phyloP scores from a whole-genome alignment of 768 basidiomycete species.

The Ephemerocybe angulata region DNA sequence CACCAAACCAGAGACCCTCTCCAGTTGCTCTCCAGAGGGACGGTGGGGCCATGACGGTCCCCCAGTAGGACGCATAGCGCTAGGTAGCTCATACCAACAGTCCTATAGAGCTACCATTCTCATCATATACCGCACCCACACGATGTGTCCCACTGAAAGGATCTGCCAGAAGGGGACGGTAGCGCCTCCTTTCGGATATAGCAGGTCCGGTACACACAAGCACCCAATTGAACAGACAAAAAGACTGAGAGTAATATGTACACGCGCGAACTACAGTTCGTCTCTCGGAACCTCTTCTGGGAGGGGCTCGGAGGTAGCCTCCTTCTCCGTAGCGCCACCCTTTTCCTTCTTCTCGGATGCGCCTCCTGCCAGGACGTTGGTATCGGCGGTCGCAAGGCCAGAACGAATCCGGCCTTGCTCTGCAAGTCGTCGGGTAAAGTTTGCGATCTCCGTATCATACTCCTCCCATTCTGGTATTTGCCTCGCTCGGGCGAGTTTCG shows the following conservation, averaged over 20 bases:
- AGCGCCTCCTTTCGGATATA: too few species aligned
- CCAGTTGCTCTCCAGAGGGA: too few species aligned
- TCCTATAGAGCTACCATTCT: too few species aligned
- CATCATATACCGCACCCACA: too few species aligned
- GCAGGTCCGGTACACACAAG: too few species aligned
- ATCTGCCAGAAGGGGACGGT: too few species aligned
- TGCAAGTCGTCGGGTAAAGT: slow-evolving; percentile 70
- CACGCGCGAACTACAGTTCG: background rate
- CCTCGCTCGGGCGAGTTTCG: slow-evolving; percentile 87
- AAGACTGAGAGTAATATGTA: background rate
- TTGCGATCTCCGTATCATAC: slow-evolving; percentile 88
- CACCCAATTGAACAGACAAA: background rate
- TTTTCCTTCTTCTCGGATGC: slow-evolving; percentile 12
- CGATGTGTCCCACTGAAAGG: too few species aligned
- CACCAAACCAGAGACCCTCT: too few species aligned
- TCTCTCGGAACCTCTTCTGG: slow-evolving; percentile 1
- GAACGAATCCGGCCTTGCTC: slow-evolving; percentile 67
- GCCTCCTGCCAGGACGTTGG: slow-evolving; percentile 60
- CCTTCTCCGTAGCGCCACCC: background rate
- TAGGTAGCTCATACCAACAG: too few species aligned
- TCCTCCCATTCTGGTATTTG: slow-evolving; percentile 97
- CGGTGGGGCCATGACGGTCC: too few species aligned
- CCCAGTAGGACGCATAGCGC: too few species aligned
- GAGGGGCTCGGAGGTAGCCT: background rate
- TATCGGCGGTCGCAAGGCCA: slow-evolving; percentile 63